Base-by-base conservation (phyloP, 2,329 filamentous ascomycete genomes). In the Alternaria triticina region DNA sequence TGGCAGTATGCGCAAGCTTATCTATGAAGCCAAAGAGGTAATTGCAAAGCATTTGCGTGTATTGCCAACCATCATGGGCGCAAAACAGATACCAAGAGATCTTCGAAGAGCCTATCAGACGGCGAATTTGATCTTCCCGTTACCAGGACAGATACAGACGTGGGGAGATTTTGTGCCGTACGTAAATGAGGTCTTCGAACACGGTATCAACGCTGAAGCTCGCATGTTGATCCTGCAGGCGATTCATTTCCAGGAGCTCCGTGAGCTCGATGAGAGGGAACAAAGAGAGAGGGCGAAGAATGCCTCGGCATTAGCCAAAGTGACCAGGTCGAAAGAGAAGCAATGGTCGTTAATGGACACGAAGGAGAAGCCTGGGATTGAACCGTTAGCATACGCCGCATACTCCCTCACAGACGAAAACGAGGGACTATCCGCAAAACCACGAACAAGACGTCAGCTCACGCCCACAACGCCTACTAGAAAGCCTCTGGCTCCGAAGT, bases 191-290 rank as follows among this genome's bases (percentile, higher is more conserved):
- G 13, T 30, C 12, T 62, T 36, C 40, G 50, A 44, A 23, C 15
- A 40, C 7, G 60, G 44, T 22, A 20, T 23, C 6, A 59, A 50
- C 27, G 15, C 54, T 11, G 23, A 33, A n/a, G 22, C 33, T 25
- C 52, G 61, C n/a, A 8, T 60, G 12, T n/a, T 56, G 22, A 60
- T 63, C 33, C 40, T 63, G 6, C 63, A 63, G 47, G 60, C 63
- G 6, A 57, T 63, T 5, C 57, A 63, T 51, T 63, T 60, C 27
- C 20, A 60, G 17, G 60, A 66, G 25, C 47, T 63, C 15, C 13
- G 12, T 8, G 49, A 52, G 17, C 11, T 47, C 11, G 11, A 20
- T 15, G 47, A 60, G 13, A 55, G 12, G 10, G 25, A n/a, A 11
- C 49, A n/a, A 17, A 28, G n/a, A 45, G 45, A 27, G 25, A 27